Base-by-base conservation (phyloP, 2,329 filamentous ascomycete genomes). In the Elsinoe fawcettii region DNA sequence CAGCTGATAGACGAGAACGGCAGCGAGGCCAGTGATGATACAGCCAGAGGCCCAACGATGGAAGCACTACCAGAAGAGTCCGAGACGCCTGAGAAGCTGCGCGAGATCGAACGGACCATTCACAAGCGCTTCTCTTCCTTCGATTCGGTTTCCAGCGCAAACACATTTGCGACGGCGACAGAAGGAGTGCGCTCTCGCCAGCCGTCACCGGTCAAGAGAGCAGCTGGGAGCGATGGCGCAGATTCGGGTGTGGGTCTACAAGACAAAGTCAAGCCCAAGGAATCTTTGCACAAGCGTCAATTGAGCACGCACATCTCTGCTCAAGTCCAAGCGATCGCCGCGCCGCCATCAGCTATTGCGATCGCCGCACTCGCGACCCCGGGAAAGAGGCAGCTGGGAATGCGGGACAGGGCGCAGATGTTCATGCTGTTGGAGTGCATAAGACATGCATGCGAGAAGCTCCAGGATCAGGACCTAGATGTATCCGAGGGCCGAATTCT, bases 151-250 rank as follows among this genome's bases (percentile, higher is more conserved):
- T 85, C 82, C 9, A 85, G 81, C 1, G 69, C 80, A 8, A 80
- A 79, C 18, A 81, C 81, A 0, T 87, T 86, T 66, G 82, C 80
- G 1, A 86, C 84, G 1, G 84, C 84, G 4, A 78, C 73, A 2
- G 82, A 85, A 68, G 78, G 27, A 16, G 41, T 32, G 12, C 57
- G 43, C 37, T 25, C 53, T 53, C 11, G 57, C 18, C 23, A 58
- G 41, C 12, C 41, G 54, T 51, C 36, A 23, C 16, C 47, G 44
- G 23, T 51, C 30, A 46, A 30, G 43, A 55, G 41, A 11, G 20
- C 43, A 6, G 41, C 30, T 37, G 60, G 58, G 14, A 67, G 66
- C 12, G 64, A 67, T 27, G 66, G 67, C 18, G 65, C 66, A 25
- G 67, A 69, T 58, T 69, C 66, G 5, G 67, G 66, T 5, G 62